phyloP scores from a whole-genome alignment of 345 rosid species.

The Barbarea vulgaris region DNA sequence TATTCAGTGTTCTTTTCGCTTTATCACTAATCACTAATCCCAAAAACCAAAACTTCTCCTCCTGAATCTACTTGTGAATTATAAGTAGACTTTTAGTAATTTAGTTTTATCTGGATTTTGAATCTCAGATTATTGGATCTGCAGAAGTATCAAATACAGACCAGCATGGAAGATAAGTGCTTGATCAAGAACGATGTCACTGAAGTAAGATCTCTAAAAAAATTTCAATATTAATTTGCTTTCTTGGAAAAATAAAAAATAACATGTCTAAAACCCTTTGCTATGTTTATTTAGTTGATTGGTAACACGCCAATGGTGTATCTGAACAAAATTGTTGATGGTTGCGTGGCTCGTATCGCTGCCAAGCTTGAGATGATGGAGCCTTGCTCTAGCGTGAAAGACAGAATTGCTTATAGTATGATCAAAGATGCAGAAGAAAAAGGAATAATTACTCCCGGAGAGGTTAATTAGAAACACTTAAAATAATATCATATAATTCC shows the following conservation, averaged over 20 bases:
- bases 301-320: conserved; percentile 74
- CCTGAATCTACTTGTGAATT: conserved; percentile 1
- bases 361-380: conserved; percentile 71
- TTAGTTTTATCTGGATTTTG: neutral
- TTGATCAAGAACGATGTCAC: conserved; percentile 41
- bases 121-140: neutral
- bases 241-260: neutral
- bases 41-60: neutral
- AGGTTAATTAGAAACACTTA: conserved; percentile 40
- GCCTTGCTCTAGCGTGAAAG: conserved; percentile 60
- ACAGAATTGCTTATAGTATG: conserved; percentile 63
- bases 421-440: conserved; percentile 74
- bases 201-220: conserved; percentile 30
- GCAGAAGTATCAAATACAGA: conserved; percentile 4
- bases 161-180: conserved; percentile 35
- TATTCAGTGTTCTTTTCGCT: neutral
- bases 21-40: neutral
- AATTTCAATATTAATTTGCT: neutral
- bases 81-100: neutral
- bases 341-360: conserved; percentile 64
- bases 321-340: conserved; percentile 58
- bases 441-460: conserved; percentile 64
- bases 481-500: neutral
- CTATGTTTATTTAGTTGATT: conserved; percentile 48
- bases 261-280: neutral